Evolutionary conservation across 768 basidiomycete species (phyloP).

Genomic region (Mycena epipterygia): DNA sequence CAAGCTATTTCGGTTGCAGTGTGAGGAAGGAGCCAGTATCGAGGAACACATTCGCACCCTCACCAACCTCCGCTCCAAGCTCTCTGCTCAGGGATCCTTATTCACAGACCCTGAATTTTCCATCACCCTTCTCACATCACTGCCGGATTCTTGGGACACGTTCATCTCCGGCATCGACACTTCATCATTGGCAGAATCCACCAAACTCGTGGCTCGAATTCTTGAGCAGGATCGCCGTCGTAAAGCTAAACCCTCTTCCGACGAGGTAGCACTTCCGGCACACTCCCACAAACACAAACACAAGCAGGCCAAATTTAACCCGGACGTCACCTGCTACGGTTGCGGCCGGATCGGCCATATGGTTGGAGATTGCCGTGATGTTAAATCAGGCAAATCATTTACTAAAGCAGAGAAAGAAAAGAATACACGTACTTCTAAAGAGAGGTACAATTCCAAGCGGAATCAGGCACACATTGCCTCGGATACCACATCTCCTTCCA

Average conservation of each 20-base stretch:
- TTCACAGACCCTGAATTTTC: constrained; percentile 47
- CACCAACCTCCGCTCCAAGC: constrained; percentile 41
- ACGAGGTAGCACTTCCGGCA: constrained; percentile 21
- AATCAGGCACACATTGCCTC: constrained; percentile 9
- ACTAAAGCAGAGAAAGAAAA: constrained; percentile 1
- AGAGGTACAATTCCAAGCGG: constrained; percentile 5
- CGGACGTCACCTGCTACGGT: constrained; percentile 23
- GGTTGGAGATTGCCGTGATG: constrained; percentile 20
- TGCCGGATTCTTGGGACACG: constrained; percentile 50
- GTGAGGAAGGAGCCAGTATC: constrained; percentile 48
- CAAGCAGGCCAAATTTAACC: constrained; percentile 19
- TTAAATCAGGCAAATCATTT: constrained; percentile 18
- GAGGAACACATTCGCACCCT: constrained; percentile 49
- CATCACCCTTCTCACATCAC: constrained; percentile 46
- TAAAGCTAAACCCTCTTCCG: constrained; percentile 26
- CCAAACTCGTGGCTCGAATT: constrained; percentile 41
- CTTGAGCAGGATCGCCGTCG: constrained; percentile 39
- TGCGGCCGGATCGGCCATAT: constrained; percentile 30
- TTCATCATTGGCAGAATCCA: constrained; percentile 34
- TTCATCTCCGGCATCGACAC: constrained; percentile 43
- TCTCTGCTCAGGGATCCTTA: constrained; percentile 31
- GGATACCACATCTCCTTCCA: background rate
- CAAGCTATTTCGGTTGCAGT: constrained; percentile 42
- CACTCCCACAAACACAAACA: constrained; percentile 9
- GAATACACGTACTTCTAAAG: constrained; percentile 18